Conservation (phyloP, 768 basidiomycete genomes). For the Pleurotus tuoliensis region DNA sequence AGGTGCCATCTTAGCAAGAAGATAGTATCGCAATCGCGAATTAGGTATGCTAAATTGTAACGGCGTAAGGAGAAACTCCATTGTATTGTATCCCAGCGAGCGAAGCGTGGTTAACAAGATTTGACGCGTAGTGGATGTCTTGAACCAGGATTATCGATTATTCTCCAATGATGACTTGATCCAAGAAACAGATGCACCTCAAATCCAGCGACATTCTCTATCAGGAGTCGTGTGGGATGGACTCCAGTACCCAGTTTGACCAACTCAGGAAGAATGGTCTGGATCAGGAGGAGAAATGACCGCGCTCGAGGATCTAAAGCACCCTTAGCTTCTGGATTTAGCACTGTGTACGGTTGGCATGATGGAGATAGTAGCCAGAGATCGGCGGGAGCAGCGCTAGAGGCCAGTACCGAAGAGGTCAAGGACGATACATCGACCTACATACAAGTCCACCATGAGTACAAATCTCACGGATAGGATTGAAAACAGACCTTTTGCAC, state of each 20-base stretch:
- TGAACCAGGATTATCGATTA: constrained; percentile 11
- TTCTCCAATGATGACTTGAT: not conserved
- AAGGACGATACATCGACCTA: constrained; percentile 63
- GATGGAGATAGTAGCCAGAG: constrained; percentile 81
- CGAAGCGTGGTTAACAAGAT: constrained; percentile 50
- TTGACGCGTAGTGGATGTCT: constrained; percentile 65
- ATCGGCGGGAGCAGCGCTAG: constrained; percentile 41
- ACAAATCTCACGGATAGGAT: too few relatives aligned
- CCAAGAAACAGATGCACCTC: constrained; percentile 46
- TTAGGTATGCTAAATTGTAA: constrained; percentile 80
- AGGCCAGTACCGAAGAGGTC: constrained; percentile 37
- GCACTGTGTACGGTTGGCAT: constrained; percentile 80
- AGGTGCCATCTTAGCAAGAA: constrained; percentile 57
- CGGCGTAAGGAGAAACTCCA: constrained; percentile 70
- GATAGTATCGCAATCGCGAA: constrained; percentile 77
- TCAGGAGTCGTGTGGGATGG: constrained; percentile 57
- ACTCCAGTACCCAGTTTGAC: constrained; percentile 24
- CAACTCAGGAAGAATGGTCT: constrained; percentile 58
- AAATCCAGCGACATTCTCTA: constrained; percentile 84
- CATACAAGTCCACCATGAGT: too few relatives aligned
- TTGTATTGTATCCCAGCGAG: constrained; percentile 49
- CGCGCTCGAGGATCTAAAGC: constrained; percentile 68
- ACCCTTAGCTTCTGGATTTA: constrained; percentile 72
- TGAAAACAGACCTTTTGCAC: constrained; percentile 43
- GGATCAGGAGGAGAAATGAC: constrained; percentile 71